phyloP scores from a whole-genome alignment of 1,284 basidiomycete genomes.

The Leccinum solheimii region DNA sequence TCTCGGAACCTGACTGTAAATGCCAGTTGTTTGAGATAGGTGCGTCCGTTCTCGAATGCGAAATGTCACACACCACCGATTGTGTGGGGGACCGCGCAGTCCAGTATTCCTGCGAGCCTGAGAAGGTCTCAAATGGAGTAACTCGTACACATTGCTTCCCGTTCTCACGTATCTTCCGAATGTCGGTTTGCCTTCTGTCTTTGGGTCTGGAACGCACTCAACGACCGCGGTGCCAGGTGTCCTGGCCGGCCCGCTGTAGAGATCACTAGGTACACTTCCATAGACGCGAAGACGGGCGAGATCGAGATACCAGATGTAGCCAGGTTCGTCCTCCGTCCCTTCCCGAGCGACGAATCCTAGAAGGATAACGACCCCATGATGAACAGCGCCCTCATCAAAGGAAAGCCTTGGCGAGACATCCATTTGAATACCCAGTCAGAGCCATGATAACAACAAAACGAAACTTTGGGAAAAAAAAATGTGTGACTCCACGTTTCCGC shows the following conservation, averaged over 20 bases:
- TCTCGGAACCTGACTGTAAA: slow-evolving; percentile 6
- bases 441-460: slow-evolving; percentile 9
- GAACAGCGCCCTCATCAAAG: slow-evolving; percentile 46
- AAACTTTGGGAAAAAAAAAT: slow-evolving; percentile 2
- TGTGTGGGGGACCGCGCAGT: slow-evolving; percentile 15
- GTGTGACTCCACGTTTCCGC: slow-evolving; percentile 25
- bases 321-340: slow-evolving; percentile 39
- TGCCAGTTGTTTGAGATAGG: slow-evolving; percentile 68
- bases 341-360: slow-evolving; percentile 5
- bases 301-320: slow-evolving; percentile 52
- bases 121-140: slow-evolving; percentile 32
- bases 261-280: slow-evolving; percentile 59
- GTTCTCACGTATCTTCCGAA: slow-evolving; percentile 66
- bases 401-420: slow-evolving; percentile 55
- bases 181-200: slow-evolving; percentile 48
- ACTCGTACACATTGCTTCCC: slow-evolving; percentile 61
- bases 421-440: slow-evolving; percentile 27
- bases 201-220: slow-evolving; percentile 7
- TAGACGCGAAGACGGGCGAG: slow-evolving; percentile 62
- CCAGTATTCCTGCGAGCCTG: slow-evolving; percentile 63
- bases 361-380: slow-evolving; percentile 5
- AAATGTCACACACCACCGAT: slow-evolving; percentile 12
- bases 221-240: slow-evolving; percentile 49
- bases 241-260: slow-evolving; percentile 63
- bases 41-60: slow-evolving; percentile 10